Percentiles rank a stretch among this genome's conserved stretches.
Evolutionary conservation across 2,329 filamentous ascomycete genomes (phyloP).

Genomic region (Colletotrichum australisinense): DNA sequence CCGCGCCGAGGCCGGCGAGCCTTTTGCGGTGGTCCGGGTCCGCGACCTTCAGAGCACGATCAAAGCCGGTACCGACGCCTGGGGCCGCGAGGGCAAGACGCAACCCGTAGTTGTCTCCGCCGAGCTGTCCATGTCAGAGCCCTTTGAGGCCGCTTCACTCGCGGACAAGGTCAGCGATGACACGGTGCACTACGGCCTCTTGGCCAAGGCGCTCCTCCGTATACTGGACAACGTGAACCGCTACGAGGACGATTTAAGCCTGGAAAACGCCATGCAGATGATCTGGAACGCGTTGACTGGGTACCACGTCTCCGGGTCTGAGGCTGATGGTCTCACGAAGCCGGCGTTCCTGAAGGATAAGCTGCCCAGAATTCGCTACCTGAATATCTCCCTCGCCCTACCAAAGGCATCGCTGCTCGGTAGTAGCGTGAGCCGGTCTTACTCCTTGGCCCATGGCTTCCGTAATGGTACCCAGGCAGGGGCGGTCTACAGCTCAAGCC

Average conservation of each 20-base stretch:
- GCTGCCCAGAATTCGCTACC: constrained; percentile 50
- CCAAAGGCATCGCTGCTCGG: constrained; percentile 78
- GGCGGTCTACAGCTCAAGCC: constrained; percentile 38
- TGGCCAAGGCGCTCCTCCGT: constrained; percentile 73
- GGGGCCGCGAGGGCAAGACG: constrained; percentile 68
- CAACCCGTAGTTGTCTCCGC: constrained; percentile 74
- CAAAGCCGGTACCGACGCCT: constrained; percentile 72
- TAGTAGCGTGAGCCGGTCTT: constrained; percentile 63
- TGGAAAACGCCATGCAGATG: constrained; percentile 40
- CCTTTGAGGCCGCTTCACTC: constrained; percentile 68
- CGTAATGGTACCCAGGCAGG: neutral
- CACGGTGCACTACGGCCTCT: constrained; percentile 79
- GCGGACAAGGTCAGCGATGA: constrained; percentile 73
- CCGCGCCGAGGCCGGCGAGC: constrained; percentile 53
- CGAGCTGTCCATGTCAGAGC: constrained; percentile 63
- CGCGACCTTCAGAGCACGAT: constrained; percentile 70
- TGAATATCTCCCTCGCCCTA: constrained; percentile 66
- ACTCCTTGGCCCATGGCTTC: constrained; percentile 36
- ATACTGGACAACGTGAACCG: constrained; percentile 49
- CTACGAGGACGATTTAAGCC: neutral
- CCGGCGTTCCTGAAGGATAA: constrained; percentile 38
- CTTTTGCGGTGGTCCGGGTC: constrained; percentile 68
- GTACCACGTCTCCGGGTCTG: constrained; percentile 39
- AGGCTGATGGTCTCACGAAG: neutral
- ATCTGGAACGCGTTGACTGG: constrained; percentile 49